Base-by-base conservation (phyloP, 352 stramenopile species). In the Pilasporangium apinafurcum region DNA sequence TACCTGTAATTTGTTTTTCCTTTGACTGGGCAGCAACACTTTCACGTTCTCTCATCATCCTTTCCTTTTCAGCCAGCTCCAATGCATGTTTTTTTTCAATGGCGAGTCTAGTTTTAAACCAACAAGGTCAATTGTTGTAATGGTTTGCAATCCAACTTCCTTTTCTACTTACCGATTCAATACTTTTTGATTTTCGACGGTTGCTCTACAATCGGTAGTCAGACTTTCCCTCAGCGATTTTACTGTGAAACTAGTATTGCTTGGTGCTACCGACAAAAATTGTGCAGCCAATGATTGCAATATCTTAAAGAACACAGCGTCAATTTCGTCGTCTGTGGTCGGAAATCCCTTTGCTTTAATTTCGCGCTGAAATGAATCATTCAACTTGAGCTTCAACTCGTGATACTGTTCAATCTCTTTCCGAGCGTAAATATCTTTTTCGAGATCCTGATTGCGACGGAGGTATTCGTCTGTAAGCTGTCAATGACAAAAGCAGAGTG, bases 381-480 rank as follows among this genome's bases (percentile, higher is more conserved):
- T 64, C 16, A 91, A 51, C 31, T 84, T 53, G 26, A 74, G 43
- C 9, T 70, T 62, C 18, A 86, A 29, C 37, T 71, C 65, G 18
- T 88, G 62, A 29, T 90, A 91, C 30, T 74, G 57, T 29, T 84
- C 61, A 1, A 69, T 65, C 41, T 83, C 71, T 37, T 85, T 64
- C 16, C 68, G 73, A 5, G 62, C 59, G 12, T 62, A 63, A n/a
- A 66, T 65, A 25, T 85, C 72, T 34, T 84, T 65, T 26, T 74
- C 62, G 22, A 89, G 37, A 27, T 86, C 63, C 31, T 63, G 49
- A 29, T 93, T 93, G 20, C 73, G 68, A 32, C 68, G 60, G 24
- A 86, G 45, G 36, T 87, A 90, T 27, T 82, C 60, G 41, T 87
- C 76, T 6, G 73, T 62, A 28, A 86, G 63, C 78, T 92, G 26